Evolutionary conservation across 768 basidiomycete species (phyloP).

Genomic region (Mycena olivaceomarginata): DNA sequence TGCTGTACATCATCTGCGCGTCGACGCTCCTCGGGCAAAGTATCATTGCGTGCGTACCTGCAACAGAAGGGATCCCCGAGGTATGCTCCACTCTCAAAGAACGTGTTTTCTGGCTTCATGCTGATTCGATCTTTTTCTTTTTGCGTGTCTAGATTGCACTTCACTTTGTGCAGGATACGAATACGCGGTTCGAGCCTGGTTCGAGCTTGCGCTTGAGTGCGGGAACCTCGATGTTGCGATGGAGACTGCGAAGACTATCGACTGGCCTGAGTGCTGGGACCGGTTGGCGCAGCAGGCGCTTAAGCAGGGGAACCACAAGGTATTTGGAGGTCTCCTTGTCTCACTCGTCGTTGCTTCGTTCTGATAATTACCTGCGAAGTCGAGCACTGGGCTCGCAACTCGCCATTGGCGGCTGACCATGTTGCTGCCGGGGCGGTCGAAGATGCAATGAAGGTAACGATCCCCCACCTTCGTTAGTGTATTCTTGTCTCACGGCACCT

Average conservation of each 20-base stretch:
- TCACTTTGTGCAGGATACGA: slow-evolving; percentile 99
- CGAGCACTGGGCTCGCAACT: slow-evolving; percentile 97
- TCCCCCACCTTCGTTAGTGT: neutral
- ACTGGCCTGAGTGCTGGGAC: slow-evolving; percentile 94
- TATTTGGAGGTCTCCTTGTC: slow-evolving; percentile 45
- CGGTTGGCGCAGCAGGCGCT: slow-evolving; percentile 96
- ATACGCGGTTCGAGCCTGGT: slow-evolving; percentile 96
- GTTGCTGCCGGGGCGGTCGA: slow-evolving; percentile 97
- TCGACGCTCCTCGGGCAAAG: slow-evolving; percentile 97
- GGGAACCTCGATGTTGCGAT: slow-evolving; percentile 97
- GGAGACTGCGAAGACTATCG: slow-evolving; percentile 93
- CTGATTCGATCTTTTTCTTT: neutral
- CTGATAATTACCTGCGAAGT: slow-evolving; percentile 68
- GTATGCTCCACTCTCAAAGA: slow-evolving; percentile 58
- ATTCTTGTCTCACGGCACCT: slow-evolving; percentile 21
- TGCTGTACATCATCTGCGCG: slow-evolving; percentile 96
- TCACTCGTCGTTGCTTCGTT: too few relatives aligned
- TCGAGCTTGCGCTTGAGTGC: slow-evolving; percentile 98
- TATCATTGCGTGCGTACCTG: slow-evolving; percentile 94
- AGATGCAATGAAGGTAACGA: slow-evolving; percentile 94
- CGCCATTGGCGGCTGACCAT: slow-evolving; percentile 95
- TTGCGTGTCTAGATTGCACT: slow-evolving; percentile 84
- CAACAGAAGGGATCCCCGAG: slow-evolving; percentile 99
- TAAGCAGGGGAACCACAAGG: slow-evolving; percentile 98
- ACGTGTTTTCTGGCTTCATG: neutral